Evolutionary conservation across 495 filamentous ascomycete species (phyloP).

Genomic region (Geoglossum glabrum): DNA sequence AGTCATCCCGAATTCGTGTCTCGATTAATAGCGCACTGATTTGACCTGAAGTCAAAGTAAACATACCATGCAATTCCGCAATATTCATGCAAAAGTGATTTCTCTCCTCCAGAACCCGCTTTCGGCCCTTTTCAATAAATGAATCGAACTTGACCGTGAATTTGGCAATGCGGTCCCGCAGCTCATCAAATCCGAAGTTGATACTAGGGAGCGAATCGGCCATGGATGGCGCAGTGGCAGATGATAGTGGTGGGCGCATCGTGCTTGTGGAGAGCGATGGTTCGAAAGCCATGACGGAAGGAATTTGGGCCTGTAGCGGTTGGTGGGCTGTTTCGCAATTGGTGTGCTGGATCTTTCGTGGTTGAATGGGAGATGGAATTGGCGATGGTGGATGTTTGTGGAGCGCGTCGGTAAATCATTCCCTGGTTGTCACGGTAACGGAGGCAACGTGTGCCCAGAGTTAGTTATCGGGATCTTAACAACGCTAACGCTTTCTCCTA

Average conservation of each 20-base stretch:
- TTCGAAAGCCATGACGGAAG: slow-evolving; percentile 45
- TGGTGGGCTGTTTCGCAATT: background rate
- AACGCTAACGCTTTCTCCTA: background rate
- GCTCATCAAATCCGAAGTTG: slow-evolving; percentile 90
- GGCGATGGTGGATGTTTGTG: background rate
- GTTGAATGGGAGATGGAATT: background rate
- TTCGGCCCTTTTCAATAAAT: slow-evolving; percentile 80
- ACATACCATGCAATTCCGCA: slow-evolving; percentile 68
- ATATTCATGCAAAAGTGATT: slow-evolving; percentile 86
- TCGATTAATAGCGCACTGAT: background rate
- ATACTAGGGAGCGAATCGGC: slow-evolving; percentile 73
- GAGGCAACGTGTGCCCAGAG: slow-evolving; percentile 3
- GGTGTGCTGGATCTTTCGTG: slow-evolving; percentile 8
- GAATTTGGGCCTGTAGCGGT: background rate
- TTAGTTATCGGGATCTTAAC: background rate
- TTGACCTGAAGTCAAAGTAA: slow-evolving; percentile 1
- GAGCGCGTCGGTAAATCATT: background rate
- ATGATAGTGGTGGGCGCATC: slow-evolving; percentile 45
- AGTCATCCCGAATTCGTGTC: background rate
- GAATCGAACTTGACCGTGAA: slow-evolving; percentile 84
- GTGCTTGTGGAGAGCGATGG: slow-evolving; percentile 53
- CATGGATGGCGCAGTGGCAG: slow-evolving; percentile 37
- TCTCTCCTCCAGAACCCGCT: slow-evolving; percentile 73
- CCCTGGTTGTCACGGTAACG: slow-evolving; percentile 16
- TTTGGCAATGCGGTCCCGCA: slow-evolving; percentile 83